Percentiles rank a stretch among this genome's conserved stretches.
Conservation (phyloP, 345 rosid genomes). For the Barbarea vulgaris region DNA sequence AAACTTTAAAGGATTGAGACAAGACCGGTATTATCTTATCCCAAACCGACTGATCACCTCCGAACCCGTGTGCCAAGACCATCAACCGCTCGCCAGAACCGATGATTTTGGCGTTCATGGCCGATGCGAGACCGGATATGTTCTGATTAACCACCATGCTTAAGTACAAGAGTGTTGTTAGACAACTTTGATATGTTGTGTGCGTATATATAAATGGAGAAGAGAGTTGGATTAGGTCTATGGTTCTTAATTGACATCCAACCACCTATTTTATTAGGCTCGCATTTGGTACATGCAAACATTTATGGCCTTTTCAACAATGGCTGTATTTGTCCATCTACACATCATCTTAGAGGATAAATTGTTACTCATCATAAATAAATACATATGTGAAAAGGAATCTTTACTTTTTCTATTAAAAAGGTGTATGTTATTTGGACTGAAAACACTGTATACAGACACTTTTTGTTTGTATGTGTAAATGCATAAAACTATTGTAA, state of each 20-base stretch:
- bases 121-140: conserved; percentile 39
- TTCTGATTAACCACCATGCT: conserved; percentile 49
- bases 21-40: conserved; percentile 57
- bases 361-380: neutral
- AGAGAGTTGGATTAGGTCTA: conserved; percentile 28
- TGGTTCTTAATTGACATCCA: conserved; percentile 41
- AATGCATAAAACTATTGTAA: conserved; percentile 6
- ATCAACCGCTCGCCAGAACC: conserved; percentile 54
- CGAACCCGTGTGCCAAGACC: conserved; percentile 74
- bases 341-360: conserved; percentile 28
- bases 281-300: conserved; percentile 37
- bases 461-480: conserved; percentile 32
- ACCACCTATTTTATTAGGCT: conserved; percentile 45
- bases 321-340: conserved; percentile 35
- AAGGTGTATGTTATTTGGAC: conserved; percentile 21
- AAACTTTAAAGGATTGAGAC: conserved; percentile 49
- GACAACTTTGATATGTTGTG: conserved; percentile 20
- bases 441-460: neutral
- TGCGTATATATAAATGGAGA: conserved; percentile 32
- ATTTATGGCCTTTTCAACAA: conserved; percentile 43
- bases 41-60: conserved; percentile 72
- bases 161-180: conserved; percentile 4
- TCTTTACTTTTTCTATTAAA: conserved; percentile 25
- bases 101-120: conserved; percentile 65
- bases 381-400: conserved; percentile 23